Conservation (phyloP, 1,139 yeast genomes). For the Casaregolazyma lundiana region DNA sequence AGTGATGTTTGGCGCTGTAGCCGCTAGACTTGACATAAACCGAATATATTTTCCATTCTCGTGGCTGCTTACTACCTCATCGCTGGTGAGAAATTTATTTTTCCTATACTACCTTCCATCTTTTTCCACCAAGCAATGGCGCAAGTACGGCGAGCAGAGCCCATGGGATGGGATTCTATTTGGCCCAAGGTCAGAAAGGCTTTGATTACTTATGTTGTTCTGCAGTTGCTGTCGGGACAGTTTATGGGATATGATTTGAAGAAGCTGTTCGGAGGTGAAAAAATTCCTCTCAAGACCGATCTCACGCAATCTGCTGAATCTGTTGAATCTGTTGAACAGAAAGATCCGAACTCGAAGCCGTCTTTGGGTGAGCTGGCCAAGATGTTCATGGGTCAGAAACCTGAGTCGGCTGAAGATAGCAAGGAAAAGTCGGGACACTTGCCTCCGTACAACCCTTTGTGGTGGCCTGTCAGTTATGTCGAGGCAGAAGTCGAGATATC, state of each 20-base stretch:
- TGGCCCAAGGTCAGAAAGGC: constrained; percentile 10
- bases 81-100: constrained; percentile 1
- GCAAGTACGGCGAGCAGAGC: constrained; percentile 8
- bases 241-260: constrained; percentile 3
- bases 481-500: constrained; percentile 6
- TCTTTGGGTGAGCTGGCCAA: constrained; percentile 5
- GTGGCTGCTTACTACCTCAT: too few relatives aligned
- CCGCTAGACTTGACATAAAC: too few relatives aligned
- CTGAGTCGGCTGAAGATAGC: background rate
- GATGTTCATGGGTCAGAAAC: background rate
- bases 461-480: constrained; percentile 12
- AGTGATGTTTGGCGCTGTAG: too few relatives aligned
- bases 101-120: background rate
- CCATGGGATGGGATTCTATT: constrained; percentile 7
- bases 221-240: constrained; percentile 7
- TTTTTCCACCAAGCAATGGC: background rate
- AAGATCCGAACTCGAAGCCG: background rate
- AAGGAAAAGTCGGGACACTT: constrained; percentile 1
- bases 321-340: background rate
- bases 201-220: constrained; percentile 4
- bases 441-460: constrained; percentile 9
- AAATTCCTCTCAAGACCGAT: constrained; percentile 5
- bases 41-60: too few relatives aligned
- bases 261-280: constrained; percentile 2
- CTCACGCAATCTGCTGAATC: background rate